These are phyloP conservation scores for Yamadazyma taylorii DNA, from an alignment of 1,139 yeast genomes.

Conservation along the genomic window DNA sequence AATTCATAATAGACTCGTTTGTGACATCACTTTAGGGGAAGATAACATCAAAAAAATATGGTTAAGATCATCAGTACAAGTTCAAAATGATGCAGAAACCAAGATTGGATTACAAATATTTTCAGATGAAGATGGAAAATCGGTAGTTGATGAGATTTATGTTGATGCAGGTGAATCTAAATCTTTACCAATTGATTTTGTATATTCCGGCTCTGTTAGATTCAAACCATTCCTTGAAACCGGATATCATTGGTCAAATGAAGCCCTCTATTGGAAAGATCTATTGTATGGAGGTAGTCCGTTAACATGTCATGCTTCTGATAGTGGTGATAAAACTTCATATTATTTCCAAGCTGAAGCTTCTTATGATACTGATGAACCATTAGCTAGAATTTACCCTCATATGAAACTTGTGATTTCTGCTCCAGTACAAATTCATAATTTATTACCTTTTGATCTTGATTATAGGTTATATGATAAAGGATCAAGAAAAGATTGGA, in stretches of 20 bases:
- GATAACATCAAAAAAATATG: conserved; percentile 78
- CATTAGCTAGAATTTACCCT: conserved; percentile 75
- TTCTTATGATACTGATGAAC: conserved; percentile 59
- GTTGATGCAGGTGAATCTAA: conserved; percentile 55
- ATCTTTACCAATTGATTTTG: conserved; percentile 73
- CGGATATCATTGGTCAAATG: conserved; percentile 67
- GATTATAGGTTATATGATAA: conserved; percentile 78
- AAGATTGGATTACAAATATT: conserved; percentile 48
- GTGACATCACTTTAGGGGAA: conserved; percentile 67
- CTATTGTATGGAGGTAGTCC: conserved; percentile 54
- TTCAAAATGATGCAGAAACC: conserved; percentile 72
- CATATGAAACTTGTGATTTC: conserved; percentile 77
- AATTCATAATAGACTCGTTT: conserved; percentile 71
- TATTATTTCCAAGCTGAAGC: conserved; percentile 80
- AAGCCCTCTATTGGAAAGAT: conserved; percentile 63
- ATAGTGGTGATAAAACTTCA: conserved; percentile 37
- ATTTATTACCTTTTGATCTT: conserved; percentile 80
- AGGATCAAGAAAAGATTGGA: conserved; percentile 69
- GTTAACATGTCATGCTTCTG: conserved; percentile 55
- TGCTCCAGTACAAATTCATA: conserved; percentile 86
- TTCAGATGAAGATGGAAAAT: conserved; percentile 13
- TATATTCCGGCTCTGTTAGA: conserved; percentile 56
- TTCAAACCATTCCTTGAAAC: conserved; percentile 60
- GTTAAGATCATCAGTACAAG: conserved; percentile 70
- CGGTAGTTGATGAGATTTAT: conserved; percentile 22